Conservation (phyloP, 495 filamentous ascomycete species). For the Apodospora peruviana region DNA sequence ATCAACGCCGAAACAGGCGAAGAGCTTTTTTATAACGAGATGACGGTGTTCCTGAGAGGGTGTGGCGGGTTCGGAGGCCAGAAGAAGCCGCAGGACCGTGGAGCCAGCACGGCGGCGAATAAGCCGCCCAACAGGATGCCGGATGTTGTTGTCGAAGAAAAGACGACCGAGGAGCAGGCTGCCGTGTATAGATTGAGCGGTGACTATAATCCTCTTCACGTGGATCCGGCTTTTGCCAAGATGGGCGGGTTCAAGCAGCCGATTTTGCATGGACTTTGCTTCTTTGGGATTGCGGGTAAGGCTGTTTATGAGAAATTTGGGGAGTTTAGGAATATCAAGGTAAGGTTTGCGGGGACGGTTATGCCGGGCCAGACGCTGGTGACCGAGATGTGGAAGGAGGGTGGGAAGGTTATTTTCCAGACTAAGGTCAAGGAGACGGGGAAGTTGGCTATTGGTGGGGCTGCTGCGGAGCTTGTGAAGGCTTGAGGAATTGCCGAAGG, state of each 20-base stretch:
- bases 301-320: constrained; percentile 82
- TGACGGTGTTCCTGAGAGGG: constrained; percentile 84
- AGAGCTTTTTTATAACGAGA: constrained; percentile 95
- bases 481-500: too few species aligned
- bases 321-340: constrained; percentile 88
- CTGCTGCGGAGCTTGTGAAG: constrained; percentile 68
- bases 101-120: constrained; percentile 72
- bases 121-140: constrained; percentile 70
- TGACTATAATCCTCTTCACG: constrained; percentile 85
- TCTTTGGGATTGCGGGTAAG: constrained; percentile 88
- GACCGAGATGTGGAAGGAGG: constrained; percentile 99
- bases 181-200: constrained; percentile 91
- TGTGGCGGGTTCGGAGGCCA: constrained; percentile 88
- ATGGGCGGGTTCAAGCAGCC: constrained; percentile 93
- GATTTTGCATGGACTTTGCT: constrained; percentile 94
- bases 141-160: constrained; percentile 80
- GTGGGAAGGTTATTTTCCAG: constrained; percentile 85
- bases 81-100: constrained; percentile 71
- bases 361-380: constrained; percentile 87
- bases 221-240: constrained; percentile 91
- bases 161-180: constrained; percentile 89
- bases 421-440: constrained; percentile 93
- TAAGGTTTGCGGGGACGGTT: constrained; percentile 89
- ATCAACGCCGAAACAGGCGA: constrained; percentile 76
- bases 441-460: constrained; percentile 83